phyloP scores from a whole-genome alignment of 2,329 filamentous ascomycete species.

The Harringtonia aguacate region DNA sequence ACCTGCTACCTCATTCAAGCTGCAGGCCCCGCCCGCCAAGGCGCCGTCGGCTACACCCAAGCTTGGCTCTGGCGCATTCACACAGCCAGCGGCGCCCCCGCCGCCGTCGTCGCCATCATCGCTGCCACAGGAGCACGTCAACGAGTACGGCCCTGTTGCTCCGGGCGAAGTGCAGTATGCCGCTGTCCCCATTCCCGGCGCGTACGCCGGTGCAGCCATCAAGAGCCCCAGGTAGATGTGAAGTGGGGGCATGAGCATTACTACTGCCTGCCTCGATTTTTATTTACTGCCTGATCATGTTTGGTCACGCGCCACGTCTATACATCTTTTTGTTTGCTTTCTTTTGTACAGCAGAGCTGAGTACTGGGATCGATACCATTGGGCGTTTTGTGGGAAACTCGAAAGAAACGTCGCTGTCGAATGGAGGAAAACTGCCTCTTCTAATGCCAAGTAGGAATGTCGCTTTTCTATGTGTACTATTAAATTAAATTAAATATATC shows the following conservation, averaged over 20 bases:
- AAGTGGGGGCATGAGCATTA: too few species aligned
- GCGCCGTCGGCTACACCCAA: slow-evolving; percentile 70
- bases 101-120: slow-evolving; percentile 13
- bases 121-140: slow-evolving; percentile 30
- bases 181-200: slow-evolving; percentile 77
- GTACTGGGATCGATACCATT: slow-evolving; percentile 3
- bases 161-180: slow-evolving; percentile 79
- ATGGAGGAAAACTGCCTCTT: neutral
- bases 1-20: slow-evolving; percentile 52
- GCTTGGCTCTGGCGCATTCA: slow-evolving; percentile 51
- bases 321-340: slow-evolving; percentile 2
- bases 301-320: slow-evolving; percentile 1
- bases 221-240: slow-evolving; percentile 31
- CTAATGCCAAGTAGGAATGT: neutral
- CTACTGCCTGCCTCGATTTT: neutral
- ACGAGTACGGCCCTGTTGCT: slow-evolving; percentile 57
- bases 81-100: slow-evolving; percentile 16
- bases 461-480: neutral
- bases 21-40: slow-evolving; percentile 75
- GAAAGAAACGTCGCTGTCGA: neutral
- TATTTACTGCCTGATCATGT: slow-evolving; percentile 12
- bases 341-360: slow-evolving; percentile 9
- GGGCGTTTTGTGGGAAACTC: neutral
- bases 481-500: too few species aligned
- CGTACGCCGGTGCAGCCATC: slow-evolving; percentile 53